Evolutionary conservation across 2,329 filamentous ascomycete genomes (phyloP).

Genomic region (Fusarium palustre): DNA sequence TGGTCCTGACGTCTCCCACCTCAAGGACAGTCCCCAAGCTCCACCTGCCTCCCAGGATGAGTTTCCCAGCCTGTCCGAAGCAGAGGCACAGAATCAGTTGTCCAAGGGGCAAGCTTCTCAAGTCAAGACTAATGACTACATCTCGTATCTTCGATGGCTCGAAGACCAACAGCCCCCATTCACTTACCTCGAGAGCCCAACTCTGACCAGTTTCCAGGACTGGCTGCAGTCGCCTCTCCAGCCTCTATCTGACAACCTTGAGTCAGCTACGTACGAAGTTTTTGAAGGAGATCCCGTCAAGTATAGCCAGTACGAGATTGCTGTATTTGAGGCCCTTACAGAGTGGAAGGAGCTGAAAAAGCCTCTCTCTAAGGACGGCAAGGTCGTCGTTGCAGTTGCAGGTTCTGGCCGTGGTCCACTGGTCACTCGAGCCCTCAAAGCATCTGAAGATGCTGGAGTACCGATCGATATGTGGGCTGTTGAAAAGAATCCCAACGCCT

Average conservation of each 20-base stretch:
- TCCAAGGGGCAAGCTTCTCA: conserved; percentile 44
- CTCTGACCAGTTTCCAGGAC: conserved; percentile 78
- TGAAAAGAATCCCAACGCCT: conserved; percentile 98
- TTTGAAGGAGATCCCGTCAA: conserved; percentile 99
- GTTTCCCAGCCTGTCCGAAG: conserved; percentile 79
- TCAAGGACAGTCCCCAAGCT: conserved; percentile 43
- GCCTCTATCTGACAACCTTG: conserved; percentile 93
- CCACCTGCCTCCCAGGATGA: conserved; percentile 58
- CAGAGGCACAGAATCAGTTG: conserved; percentile 55
- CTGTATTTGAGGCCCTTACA: conserved; percentile 80
- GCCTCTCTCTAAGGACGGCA: conserved; percentile 75
- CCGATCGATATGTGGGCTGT: conserved; percentile 89
- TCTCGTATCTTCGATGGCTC: conserved; percentile 86
- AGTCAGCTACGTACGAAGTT: conserved; percentile 97
- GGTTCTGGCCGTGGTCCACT: conserved; percentile 93
- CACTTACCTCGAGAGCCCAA: conserved; percentile 62
- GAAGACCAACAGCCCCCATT: conserved; percentile 81
- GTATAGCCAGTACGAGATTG: conserved; percentile 93
- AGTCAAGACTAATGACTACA: conserved; percentile 57
- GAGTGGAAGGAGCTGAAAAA: conserved; percentile 82
- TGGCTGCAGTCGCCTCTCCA: conserved; percentile 96
- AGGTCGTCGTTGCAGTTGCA: conserved; percentile 88
- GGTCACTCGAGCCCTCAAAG: conserved; percentile 86
- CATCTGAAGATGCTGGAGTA: conserved; percentile 80
- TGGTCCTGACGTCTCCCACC: conserved; percentile 59